Percentiles rank a stretch among this genome's conserved stretches.
These are phyloP conservation scores for Podaxis sp. DNA, from an alignment of 768 basidiomycete species.

Conservation along the genomic window DNA sequence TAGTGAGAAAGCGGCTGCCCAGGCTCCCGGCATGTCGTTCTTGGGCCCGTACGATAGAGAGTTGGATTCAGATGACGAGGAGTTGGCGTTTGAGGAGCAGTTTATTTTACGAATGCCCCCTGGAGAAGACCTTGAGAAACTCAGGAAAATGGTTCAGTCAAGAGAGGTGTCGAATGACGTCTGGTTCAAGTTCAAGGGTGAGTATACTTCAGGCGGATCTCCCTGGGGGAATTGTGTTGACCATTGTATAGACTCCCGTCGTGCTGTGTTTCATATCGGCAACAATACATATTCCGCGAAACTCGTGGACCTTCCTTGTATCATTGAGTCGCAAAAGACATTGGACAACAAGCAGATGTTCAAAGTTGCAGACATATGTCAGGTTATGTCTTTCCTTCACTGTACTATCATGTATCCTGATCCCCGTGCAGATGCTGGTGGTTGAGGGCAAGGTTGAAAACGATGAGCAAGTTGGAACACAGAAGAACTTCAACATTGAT, in stretches of 20 bases:
- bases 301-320: conserved; percentile 92
- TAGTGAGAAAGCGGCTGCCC: conserved; percentile 76
- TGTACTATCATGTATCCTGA: conserved; percentile 13
- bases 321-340: conserved; percentile 94
- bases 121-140: conserved; percentile 73
- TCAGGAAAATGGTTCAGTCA: conserved; percentile 77
- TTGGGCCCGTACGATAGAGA: conserved; percentile 91
- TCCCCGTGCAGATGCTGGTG: conserved; percentile 74
- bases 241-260: conserved; percentile 66
- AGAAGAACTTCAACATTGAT: conserved; percentile 80
- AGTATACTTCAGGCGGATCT: conserved; percentile 4
- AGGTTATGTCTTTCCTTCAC: conserved; percentile 44
- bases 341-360: conserved; percentile 96
- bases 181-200: conserved; percentile 99
- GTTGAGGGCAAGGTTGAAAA: conserved; percentile 71
- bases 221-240: neutral
- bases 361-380: conserved; percentile 98
- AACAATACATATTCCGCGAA: conserved; percentile 82
- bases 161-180: conserved; percentile 79
- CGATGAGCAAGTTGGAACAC: conserved; percentile 59
- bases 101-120: conserved; percentile 89
- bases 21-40: conserved; percentile 84
- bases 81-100: conserved; percentile 94
- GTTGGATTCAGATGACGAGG: conserved; percentile 92
- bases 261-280: conserved; percentile 86